Percentiles rank a stretch among this genome's conserved stretches.
Evolutionary conservation across 257 asterid species (phyloP).

Genomic region (Solanum okadae): DNA sequence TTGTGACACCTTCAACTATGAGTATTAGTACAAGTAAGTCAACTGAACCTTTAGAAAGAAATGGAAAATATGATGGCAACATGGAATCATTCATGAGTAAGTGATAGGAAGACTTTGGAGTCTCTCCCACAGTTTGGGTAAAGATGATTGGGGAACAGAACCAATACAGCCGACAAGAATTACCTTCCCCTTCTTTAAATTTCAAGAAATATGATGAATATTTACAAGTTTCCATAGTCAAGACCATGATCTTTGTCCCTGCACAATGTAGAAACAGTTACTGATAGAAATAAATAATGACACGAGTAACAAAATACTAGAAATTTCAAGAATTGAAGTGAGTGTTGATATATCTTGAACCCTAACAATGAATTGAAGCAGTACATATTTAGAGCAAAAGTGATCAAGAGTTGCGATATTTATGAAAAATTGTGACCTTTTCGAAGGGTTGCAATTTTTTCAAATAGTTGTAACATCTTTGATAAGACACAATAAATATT

Average conservation of each 20-base stretch:
- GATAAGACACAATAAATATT: no score
- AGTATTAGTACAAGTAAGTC: background rate
- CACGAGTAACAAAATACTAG: background rate
- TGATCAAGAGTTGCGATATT: fast-evolving
- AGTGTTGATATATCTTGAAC: background rate
- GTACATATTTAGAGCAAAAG: background rate
- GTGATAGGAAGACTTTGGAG: background rate
- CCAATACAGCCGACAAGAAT: background rate
- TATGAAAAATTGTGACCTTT: no score
- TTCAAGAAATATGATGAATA: background rate
- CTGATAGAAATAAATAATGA: background rate
- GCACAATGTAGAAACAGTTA: background rate
- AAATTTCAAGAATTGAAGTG: background rate
- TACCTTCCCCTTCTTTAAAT: background rate
- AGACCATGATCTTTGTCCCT: background rate
- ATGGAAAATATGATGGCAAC: background rate
- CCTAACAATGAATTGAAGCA: background rate
- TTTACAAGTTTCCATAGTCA: background rate
- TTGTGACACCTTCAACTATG: background rate
- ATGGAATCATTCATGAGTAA: background rate
- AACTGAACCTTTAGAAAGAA: background rate
- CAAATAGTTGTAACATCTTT: no score
- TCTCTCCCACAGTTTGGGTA: background rate
- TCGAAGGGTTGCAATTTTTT: fast-evolving
- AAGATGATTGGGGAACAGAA: background rate